Evolutionary conservation across 1,284 basidiomycete genomes (phyloP).

Genomic region (Ganoderma sinense): DNA sequence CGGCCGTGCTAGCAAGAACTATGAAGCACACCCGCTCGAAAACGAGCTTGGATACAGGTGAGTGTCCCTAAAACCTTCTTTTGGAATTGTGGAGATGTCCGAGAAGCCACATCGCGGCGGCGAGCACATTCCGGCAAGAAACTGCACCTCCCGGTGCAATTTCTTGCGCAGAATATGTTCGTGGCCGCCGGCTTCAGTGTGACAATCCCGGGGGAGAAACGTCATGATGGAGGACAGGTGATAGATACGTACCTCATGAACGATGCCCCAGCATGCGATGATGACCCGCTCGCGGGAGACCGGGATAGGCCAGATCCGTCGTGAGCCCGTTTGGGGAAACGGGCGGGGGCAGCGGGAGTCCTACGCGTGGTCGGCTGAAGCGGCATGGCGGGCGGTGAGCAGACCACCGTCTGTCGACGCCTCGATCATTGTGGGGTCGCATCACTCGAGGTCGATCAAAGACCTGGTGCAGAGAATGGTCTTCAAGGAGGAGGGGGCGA

Average conservation of each 20-base stretch:
- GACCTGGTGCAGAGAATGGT: neutral
- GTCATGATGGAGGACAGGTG: no score
- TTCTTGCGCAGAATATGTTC: slow-evolving; percentile 42
- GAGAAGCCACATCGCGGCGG: slow-evolving; percentile 7
- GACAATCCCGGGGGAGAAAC: neutral
- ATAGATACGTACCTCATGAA: neutral
- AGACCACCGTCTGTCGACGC: neutral
- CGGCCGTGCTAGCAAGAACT: neutral
- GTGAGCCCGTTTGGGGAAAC: neutral
- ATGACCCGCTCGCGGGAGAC: neutral
- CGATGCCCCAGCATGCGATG: neutral
- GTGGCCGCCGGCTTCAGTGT: slow-evolving; percentile 15
- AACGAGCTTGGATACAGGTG: neutral
- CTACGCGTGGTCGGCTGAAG: neutral
- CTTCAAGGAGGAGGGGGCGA: neutral
- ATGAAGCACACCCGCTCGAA: neutral
- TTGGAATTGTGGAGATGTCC: neutral
- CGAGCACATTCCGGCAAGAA: slow-evolving; percentile 37
- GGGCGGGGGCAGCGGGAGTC: neutral
- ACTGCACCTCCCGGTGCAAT: slow-evolving; percentile 32
- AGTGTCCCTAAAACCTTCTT: neutral
- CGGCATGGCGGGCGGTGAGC: neutral
- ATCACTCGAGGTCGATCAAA: neutral
- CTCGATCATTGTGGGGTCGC: neutral
- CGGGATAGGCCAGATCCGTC: neutral